Conservation (phyloP, 352 stramenopile genomes). For the Phytopythium boreale region DNA sequence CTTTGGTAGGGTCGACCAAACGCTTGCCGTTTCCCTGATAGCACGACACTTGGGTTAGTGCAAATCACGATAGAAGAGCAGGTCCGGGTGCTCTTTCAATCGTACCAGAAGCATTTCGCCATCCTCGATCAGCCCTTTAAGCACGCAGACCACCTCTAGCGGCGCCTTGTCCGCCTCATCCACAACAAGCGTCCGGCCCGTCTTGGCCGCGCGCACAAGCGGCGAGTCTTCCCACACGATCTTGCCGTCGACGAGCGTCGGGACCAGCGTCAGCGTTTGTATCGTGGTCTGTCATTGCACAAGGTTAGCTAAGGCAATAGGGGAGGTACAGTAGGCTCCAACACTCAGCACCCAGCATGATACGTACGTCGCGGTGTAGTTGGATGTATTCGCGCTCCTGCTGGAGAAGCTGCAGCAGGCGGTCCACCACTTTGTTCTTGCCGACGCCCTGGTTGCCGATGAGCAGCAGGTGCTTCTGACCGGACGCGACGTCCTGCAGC, state of each 20-base stretch:
- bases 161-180: constrained; percentile 97
- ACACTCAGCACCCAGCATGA: neutral
- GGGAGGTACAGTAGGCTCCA: neutral
- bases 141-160: constrained; percentile 93
- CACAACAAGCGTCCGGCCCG: constrained; percentile 91
- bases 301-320: too few relatives aligned
- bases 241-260: constrained; percentile 83
- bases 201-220: constrained; percentile 91
- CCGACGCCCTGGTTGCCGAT: constrained; percentile 95
- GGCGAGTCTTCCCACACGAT: constrained; percentile 93
- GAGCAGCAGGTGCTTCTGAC: constrained; percentile 90
- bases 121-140: constrained; percentile 96
- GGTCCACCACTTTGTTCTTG: constrained; percentile 95
- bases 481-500: constrained; percentile 80
- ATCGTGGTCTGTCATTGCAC: constrained; percentile 84
- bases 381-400: constrained; percentile 97
- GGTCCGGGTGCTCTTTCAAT: neutral
- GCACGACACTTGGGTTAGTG: neutral
- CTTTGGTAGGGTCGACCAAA: constrained; percentile 69
- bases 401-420: constrained; percentile 86
- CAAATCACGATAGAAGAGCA: neutral
- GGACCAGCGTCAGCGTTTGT: constrained; percentile 89
- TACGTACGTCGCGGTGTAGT: constrained; percentile 91
- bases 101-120: constrained; percentile 90
- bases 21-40: constrained; percentile 83